Percentiles rank a stretch among this genome's conserved stretches.
phyloP scores from a whole-genome alignment of 148 eudicot genomes.

The Rhododendron henanense region DNA sequence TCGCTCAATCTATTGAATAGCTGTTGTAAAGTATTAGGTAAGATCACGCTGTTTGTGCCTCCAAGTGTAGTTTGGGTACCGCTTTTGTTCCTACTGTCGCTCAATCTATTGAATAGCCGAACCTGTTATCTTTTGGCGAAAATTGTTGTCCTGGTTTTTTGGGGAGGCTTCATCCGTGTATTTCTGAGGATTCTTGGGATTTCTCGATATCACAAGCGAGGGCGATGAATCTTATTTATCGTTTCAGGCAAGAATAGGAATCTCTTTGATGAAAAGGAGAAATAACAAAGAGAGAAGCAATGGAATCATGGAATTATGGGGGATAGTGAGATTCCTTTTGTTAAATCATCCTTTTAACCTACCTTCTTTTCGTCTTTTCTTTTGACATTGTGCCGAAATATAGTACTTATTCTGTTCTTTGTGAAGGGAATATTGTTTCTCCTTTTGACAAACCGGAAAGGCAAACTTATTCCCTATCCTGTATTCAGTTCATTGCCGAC shows the following conservation, averaged over 20 bases:
- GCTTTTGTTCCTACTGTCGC: not conserved
- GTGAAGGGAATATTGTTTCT: not conserved
- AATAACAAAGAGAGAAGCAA: not conserved
- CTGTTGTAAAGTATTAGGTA: not conserved
- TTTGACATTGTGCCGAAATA: not conserved
- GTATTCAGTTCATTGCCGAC: not conserved
- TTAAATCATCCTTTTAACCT: constrained; percentile 4
- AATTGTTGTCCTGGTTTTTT: not conserved
- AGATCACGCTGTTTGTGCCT: not conserved
- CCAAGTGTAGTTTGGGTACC: not conserved
- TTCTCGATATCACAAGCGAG: not conserved
- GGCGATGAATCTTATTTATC: not conserved
- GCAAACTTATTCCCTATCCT: not conserved
- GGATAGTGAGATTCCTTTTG: not conserved
- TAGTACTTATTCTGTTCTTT: not conserved
- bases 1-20: too few species aligned
- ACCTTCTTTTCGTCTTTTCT: not conserved
- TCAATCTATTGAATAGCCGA: not conserved
- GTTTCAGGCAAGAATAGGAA: not conserved
- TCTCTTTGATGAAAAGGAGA: not conserved
- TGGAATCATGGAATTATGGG: not conserved
- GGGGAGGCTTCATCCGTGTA: not conserved
- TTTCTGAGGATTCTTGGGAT: not conserved
- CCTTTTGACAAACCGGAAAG: not conserved
- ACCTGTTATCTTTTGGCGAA: not conserved